phyloP scores from a whole-genome alignment of 768 basidiomycete species.

The Trametes cubensis region DNA sequence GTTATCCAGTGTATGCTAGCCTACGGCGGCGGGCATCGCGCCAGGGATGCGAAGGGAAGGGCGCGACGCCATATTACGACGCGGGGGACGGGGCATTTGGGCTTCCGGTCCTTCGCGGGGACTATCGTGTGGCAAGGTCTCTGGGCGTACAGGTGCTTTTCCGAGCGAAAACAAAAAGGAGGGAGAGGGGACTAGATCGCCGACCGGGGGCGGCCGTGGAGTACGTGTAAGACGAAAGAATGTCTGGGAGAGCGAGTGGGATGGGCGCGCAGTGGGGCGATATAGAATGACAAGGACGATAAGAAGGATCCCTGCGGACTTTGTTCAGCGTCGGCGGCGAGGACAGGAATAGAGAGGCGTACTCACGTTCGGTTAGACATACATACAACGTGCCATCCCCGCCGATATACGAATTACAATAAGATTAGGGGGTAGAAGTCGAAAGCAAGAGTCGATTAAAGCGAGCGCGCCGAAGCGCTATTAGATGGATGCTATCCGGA shows the following conservation, averaged over 20 bases:
- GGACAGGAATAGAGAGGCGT: background rate
- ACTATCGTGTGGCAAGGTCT: conserved; percentile 2
- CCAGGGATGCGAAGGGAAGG: too few relatives aligned
- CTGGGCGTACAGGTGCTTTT: background rate
- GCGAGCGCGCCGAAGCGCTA: conserved; percentile 11
- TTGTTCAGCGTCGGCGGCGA: background rate
- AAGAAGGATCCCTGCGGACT: background rate
- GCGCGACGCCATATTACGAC: conserved; percentile 15
- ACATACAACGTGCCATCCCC: conserved; percentile 18
- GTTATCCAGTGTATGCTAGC: conserved; percentile 14
- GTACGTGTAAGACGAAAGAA: conserved; percentile 25
- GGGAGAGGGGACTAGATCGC: conserved; percentile 10
- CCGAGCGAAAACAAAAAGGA: background rate
- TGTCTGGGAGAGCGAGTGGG: conserved; percentile 16
- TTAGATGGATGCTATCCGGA: conserved; percentile 14
- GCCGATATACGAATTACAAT: conserved; percentile 26
- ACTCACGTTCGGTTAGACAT: conserved; percentile 21
- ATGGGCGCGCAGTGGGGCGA: conserved; percentile 11
- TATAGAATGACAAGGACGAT: conserved; percentile 4
- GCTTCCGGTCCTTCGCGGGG: conserved; percentile 1
- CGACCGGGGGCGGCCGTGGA: background rate
- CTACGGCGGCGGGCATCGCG: conserved; percentile 7
- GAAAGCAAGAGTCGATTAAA: conserved; percentile 12
- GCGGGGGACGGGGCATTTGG: background rate
- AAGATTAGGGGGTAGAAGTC: conserved; percentile 18